Percentiles rank a stretch among this genome's conserved stretches.
These are phyloP conservation scores for Glomus cerebriforme DNA, from an alignment of 192 early-diverging fungal genomes.

Conservation along the genomic window DNA sequence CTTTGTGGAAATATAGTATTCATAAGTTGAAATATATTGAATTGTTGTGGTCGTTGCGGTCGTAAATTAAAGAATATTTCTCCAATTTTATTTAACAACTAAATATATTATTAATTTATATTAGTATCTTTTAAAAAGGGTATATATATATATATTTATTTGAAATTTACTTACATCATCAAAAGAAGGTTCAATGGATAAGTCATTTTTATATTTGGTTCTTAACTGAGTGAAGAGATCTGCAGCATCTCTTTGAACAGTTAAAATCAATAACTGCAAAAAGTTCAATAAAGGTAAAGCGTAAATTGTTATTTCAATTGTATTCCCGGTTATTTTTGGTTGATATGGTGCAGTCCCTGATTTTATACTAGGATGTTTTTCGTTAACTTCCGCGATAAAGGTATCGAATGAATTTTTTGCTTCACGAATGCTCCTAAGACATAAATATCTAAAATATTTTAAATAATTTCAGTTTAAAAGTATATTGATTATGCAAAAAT, in stretches of 20 bases:
- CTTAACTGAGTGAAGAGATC: constrained; percentile 45
- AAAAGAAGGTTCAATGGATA: constrained; percentile 36
- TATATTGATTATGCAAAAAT: constrained; percentile 5
- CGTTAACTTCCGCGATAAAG: background rate
- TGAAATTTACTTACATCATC: constrained; percentile 35
- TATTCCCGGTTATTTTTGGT: constrained; percentile 35
- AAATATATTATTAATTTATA: background rate
- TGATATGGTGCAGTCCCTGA: constrained; percentile 46
- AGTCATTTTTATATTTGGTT: constrained; percentile 35
- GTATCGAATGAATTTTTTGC: constrained; percentile 31
- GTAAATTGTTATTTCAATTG: constrained; percentile 43
- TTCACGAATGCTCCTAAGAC: constrained; percentile 26
- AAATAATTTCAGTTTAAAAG: constrained; percentile 36
- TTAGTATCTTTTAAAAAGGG: too few relatives aligned
- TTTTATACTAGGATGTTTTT: constrained; percentile 29
- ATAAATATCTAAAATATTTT: constrained; percentile 26
- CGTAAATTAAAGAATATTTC: constrained; percentile 19
- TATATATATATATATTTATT: background rate
- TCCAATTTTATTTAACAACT: constrained; percentile 23
- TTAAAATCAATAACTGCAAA: constrained; percentile 63
- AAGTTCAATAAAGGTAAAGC: constrained; percentile 61
- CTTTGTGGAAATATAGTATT: background rate
- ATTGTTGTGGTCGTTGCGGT: constrained; percentile 25
- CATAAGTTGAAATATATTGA: constrained; percentile 26
- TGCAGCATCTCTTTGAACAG: constrained; percentile 62